A percentile compares a stretch with the other conserved stretches of the same genome.
These are phyloP conservation scores for Metschnikowia lunata DNA, from an alignment of 805 yeast genomes.

Conservation along the genomic window DNA sequence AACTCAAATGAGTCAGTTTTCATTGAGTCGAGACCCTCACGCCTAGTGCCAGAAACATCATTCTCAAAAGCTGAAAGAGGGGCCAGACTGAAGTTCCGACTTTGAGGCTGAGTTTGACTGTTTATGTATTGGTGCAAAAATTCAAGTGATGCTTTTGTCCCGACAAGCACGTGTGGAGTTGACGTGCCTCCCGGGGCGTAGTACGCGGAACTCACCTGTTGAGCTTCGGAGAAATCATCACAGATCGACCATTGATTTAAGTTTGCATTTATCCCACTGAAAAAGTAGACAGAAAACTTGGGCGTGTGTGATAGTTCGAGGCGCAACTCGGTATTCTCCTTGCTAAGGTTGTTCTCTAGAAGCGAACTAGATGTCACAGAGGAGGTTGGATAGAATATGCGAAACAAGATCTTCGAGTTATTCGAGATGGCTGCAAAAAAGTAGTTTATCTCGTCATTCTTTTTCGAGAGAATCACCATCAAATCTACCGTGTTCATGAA, in stretches of 20 bases:
- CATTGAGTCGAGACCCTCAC: background rate
- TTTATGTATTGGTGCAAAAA: slow-evolving; percentile 52
- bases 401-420: slow-evolving; percentile 60
- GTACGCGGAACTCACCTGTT: slow-evolving; percentile 69
- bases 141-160: slow-evolving; percentile 46
- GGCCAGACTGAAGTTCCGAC: background rate
- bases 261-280: slow-evolving; percentile 48
- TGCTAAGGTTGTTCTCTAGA: slow-evolving; percentile 41
- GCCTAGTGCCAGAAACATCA: background rate
- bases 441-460: slow-evolving; percentile 69
- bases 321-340: slow-evolving; percentile 44
- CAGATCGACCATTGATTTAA: slow-evolving; percentile 74
- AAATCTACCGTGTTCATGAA: slow-evolving; percentile 68
- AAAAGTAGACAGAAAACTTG: slow-evolving; percentile 72
- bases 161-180: slow-evolving; percentile 67
- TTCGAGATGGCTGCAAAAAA: slow-evolving; percentile 73
- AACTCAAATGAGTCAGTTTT: background rate
- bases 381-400: slow-evolving; percentile 67
- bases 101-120: slow-evolving; percentile 29
- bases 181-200: slow-evolving; percentile 50
- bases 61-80: background rate
- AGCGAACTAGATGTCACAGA: slow-evolving; percentile 58
- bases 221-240: slow-evolving; percentile 81
- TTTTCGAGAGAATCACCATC: slow-evolving; percentile 64
- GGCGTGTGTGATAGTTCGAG: slow-evolving; percentile 57